phyloP scores from a whole-genome alignment of 2,329 filamentous ascomycete genomes.

The Neocatenulostroma microsporum region DNA sequence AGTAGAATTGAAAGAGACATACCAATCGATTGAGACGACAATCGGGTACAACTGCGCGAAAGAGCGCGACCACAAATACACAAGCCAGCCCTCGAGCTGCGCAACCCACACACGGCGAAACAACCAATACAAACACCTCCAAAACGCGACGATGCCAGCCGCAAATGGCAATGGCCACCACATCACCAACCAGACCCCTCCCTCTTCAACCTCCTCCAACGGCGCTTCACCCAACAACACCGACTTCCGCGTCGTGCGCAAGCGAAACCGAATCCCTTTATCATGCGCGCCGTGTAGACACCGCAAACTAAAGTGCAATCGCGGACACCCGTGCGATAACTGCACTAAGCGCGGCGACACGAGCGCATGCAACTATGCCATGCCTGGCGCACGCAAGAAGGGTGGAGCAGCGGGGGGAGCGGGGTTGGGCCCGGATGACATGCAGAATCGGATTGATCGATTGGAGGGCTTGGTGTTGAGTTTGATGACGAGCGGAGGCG shows the following conservation, averaged over 20 bases:
- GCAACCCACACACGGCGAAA: too few relatives aligned
- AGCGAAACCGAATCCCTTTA: constrained; percentile 82
- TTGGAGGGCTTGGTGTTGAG: constrained; percentile 87
- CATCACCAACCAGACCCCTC: constrained; percentile 56
- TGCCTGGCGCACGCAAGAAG: constrained; percentile 63
- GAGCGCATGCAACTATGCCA: constrained; percentile 75
- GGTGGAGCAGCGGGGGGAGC: constrained; percentile 29
- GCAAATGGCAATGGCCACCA: too few relatives aligned
- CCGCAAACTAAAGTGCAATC: constrained; percentile 95
- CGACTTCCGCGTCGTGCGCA: constrained; percentile 79
- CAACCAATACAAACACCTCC: not conserved
- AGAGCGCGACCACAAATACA: too few relatives aligned
- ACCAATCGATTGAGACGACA: too few relatives aligned
- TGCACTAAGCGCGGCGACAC: constrained; percentile 82
- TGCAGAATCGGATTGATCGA: constrained; percentile 96
- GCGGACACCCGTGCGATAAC: constrained; percentile 84
- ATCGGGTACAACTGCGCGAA: too few relatives aligned
- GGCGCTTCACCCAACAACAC: constrained; percentile 71
- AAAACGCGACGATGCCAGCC: constrained; percentile 4
- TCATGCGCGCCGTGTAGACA: constrained; percentile 88
- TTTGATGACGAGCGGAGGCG: constrained; percentile 82
- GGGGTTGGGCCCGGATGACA: constrained; percentile 69
- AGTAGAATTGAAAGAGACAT: too few relatives aligned
- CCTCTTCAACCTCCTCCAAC: constrained; percentile 65
- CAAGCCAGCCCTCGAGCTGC: too few relatives aligned